Conservation (phyloP, 2,329 filamentous ascomycete genomes). For the Aspergillus sp. region DNA sequence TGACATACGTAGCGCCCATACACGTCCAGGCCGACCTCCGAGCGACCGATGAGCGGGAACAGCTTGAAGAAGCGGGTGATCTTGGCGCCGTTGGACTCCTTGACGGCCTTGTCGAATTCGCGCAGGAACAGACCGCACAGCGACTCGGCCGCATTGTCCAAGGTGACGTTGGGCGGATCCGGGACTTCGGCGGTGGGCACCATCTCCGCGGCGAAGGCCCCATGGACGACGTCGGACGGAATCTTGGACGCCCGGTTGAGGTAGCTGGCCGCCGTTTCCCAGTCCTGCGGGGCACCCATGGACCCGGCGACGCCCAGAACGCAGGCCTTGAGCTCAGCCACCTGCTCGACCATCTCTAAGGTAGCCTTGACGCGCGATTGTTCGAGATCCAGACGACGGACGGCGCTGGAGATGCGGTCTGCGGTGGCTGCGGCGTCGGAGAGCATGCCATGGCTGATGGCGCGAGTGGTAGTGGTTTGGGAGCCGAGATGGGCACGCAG, state of each 20-base stretch:
- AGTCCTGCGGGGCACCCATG: slow-evolving; percentile 97
- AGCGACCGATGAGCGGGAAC: slow-evolving; percentile 87
- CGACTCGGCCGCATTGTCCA: slow-evolving; percentile 84
- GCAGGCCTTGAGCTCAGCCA: slow-evolving; percentile 94
- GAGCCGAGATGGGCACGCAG: slow-evolving; percentile 84
- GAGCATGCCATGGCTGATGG: slow-evolving; percentile 88
- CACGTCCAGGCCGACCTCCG: slow-evolving; percentile 86
- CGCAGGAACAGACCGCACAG: slow-evolving; percentile 86
- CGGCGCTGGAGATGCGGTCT: slow-evolving; percentile 77
- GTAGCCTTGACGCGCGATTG: slow-evolving; percentile 90
- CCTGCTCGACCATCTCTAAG: slow-evolving; percentile 88
- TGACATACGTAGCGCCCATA: slow-evolving; percentile 96
- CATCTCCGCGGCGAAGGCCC: slow-evolving; percentile 84
- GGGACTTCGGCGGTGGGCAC: slow-evolving; percentile 96
- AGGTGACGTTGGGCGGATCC: slow-evolving; percentile 81
- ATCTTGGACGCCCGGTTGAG: slow-evolving; percentile 79
- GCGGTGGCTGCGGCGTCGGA: slow-evolving; percentile 82
- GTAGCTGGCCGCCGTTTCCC: slow-evolving; percentile 93
- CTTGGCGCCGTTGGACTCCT: slow-evolving; percentile 80
- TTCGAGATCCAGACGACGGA: slow-evolving; percentile 84
- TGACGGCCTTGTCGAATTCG: slow-evolving; percentile 90
- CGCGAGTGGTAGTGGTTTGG: slow-evolving; percentile 78
- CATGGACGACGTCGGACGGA: slow-evolving; percentile 74
- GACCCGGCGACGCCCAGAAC: slow-evolving; percentile 90
- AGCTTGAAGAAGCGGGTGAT: slow-evolving; percentile 98